Percentiles rank a stretch among this genome's conserved stretches.
Conservation (phyloP, 805 yeast genomes). For the Metschnikowia corniflorae region DNA sequence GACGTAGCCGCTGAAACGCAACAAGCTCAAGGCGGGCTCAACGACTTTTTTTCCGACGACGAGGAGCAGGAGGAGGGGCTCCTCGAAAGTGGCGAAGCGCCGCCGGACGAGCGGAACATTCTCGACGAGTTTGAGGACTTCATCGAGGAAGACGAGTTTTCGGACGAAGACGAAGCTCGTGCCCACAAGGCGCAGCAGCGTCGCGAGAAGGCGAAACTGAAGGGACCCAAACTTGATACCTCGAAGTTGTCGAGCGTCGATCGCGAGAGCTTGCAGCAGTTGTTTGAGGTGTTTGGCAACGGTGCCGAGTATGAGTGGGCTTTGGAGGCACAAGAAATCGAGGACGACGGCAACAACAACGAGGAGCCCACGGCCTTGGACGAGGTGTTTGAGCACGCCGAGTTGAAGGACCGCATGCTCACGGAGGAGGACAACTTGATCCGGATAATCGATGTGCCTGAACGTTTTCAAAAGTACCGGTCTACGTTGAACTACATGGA, state of each 20-base stretch:
- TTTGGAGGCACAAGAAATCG: slow-evolving; percentile 76
- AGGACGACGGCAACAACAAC: slow-evolving; percentile 52
- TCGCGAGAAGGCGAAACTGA: slow-evolving; percentile 30
- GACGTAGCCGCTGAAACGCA: slow-evolving; percentile 9
- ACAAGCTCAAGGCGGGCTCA: slow-evolving; percentile 39
- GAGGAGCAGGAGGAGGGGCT: slow-evolving; percentile 24
- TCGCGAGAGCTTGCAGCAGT: slow-evolving; percentile 86
- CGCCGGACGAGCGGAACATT: slow-evolving; percentile 31
- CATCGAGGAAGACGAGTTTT: slow-evolving; percentile 94
- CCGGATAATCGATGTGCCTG: slow-evolving; percentile 83
- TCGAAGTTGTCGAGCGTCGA: slow-evolving; percentile 64
- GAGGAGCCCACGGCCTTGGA: slow-evolving; percentile 61
- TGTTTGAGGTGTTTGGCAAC: slow-evolving; percentile 93
- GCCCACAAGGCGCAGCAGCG: slow-evolving; percentile 29
- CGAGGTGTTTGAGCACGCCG: slow-evolving; percentile 93
- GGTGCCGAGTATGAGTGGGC: slow-evolving; percentile 99
- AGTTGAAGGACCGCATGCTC: slow-evolving; percentile 82
- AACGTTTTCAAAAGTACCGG: slow-evolving; percentile 80
- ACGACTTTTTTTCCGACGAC: slow-evolving; percentile 70
- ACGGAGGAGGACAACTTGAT: slow-evolving; percentile 90
- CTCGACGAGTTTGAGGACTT: slow-evolving; percentile 93
- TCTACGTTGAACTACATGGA: slow-evolving; percentile 63
- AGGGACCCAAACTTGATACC: slow-evolving; percentile 49
- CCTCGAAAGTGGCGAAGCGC: slow-evolving; percentile 17
- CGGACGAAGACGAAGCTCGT: slow-evolving; percentile 65